These are phyloP conservation scores for Juglanconis sp. DNA, from an alignment of 2,329 filamentous ascomycete genomes.

Conservation along the genomic window DNA sequence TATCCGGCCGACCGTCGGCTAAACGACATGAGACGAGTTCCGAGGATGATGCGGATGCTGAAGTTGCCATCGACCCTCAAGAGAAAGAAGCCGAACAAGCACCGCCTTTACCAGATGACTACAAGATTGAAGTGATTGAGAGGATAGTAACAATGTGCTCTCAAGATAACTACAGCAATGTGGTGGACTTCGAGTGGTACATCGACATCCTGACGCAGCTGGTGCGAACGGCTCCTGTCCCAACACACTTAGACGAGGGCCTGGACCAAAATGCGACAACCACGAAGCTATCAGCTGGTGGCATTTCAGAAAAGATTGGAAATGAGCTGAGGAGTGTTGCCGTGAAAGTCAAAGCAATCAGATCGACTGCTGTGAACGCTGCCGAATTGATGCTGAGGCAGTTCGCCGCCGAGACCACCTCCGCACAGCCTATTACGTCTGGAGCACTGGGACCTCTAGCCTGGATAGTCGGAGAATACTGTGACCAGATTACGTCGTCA, in stretches of 20 bases:
- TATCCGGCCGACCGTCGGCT: slow-evolving; percentile 21
- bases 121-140: slow-evolving; percentile 76
- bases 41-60: slow-evolving; percentile 50
- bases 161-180: slow-evolving; percentile 78
- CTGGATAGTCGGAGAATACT: slow-evolving; percentile 89
- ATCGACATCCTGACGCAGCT: slow-evolving; percentile 85
- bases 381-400: slow-evolving; percentile 72
- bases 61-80: slow-evolving; percentile 38
- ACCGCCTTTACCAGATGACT: slow-evolving; percentile 77
- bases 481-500: slow-evolving; percentile 65
- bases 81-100: slow-evolving; percentile 37
- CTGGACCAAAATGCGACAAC: slow-evolving; percentile 28
- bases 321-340: slow-evolving; percentile 85
- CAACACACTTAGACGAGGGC: slow-evolving; percentile 38
- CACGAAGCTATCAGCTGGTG: slow-evolving; percentile 32
- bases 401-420: slow-evolving; percentile 48
- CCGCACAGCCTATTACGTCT: slow-evolving; percentile 54
- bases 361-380: slow-evolving; percentile 75
- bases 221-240: slow-evolving; percentile 64
- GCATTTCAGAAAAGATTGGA: slow-evolving; percentile 71
- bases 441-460: slow-evolving; percentile 72
- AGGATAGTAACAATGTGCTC: slow-evolving; percentile 88
- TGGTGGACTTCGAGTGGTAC: slow-evolving; percentile 96
- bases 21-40: slow-evolving; percentile 29
- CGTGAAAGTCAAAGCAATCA: slow-evolving; percentile 83